Evolutionary conservation across 2,329 filamentous ascomycete species (phyloP), one percentile per base, ranked within the genome.

Genomic region (Arthrobotrys megalospora): DNA sequence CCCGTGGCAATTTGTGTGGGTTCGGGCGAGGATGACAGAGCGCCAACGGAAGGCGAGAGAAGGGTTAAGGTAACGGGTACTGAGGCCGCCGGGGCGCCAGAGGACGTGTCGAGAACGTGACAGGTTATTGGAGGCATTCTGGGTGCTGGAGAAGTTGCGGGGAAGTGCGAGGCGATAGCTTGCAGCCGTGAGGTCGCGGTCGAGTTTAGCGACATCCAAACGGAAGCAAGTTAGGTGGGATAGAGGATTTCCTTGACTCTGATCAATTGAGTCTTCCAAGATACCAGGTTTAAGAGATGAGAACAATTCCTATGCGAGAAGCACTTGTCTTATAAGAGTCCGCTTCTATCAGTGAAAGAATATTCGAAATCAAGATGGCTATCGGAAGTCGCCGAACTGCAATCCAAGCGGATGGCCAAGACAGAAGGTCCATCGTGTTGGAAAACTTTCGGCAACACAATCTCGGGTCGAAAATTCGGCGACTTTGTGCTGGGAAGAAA

Each of bases 41-140:
- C 80, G 66, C 81, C 80, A 62, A 79, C 62, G 47, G 55, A 67
- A 55, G 83, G 79, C 11, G 83, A 76, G 75, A 83, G 72, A 48
- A 73, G 80, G 34, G 70, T 76, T 21, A 94, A 89, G 68, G 88
- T 89, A 72, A 94, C 92, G 80, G 87, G 87, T 82, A 96, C 89
- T 79, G 87, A 86, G 71, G 87, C 85, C 14, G 89, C 93, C 21
- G 93, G 93, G 72, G 88, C 88, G 82, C 93, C 93, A 79, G 88
- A 86, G n/a, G 90, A 89, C 10, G 92, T 95, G 87, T 96, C 92
- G 84, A 96, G 92, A 84, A 94, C 89, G 87, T 96, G 93, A 87
- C 92, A 95, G 84, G 93, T 95, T 82, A 96, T 95, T 83, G 89
- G 89, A 83, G 81, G 80, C 64, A 79, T 81, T 43, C 75, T 60